Evolutionary conservation across 2,329 filamentous ascomycete genomes (phyloP).

Genomic region (Trichoderma harzianum): DNA sequence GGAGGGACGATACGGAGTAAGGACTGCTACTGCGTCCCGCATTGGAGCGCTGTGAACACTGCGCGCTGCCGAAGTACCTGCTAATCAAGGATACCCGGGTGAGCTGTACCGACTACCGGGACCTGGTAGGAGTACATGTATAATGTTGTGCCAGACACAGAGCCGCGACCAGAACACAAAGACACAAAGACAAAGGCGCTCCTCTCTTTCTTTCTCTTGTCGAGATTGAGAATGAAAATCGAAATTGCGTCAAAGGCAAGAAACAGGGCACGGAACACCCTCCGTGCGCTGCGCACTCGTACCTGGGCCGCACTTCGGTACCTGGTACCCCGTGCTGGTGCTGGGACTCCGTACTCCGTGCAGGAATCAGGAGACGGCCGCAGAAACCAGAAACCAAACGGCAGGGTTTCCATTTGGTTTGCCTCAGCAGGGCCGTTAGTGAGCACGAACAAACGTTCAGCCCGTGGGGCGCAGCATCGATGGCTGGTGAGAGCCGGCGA

Average conservation of each 20-base stretch:
- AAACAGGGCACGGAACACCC: conserved; percentile 1
- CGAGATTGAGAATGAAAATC: neutral
- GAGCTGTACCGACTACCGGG: neutral
- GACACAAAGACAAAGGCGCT: neutral
- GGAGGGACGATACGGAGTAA: conserved; percentile 2
- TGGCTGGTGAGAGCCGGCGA: conserved; percentile 12
- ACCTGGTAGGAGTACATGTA: neutral
- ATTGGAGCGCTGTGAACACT: neutral
- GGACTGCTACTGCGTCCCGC: neutral
- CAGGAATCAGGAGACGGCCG: conserved; percentile 2
- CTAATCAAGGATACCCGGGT: neutral
- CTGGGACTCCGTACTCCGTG: neutral
- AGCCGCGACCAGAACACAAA: neutral
- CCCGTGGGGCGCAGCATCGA: conserved; percentile 16
- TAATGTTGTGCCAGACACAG: neutral
- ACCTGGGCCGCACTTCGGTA: neutral
- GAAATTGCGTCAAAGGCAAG: neutral
- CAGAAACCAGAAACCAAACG: neutral
- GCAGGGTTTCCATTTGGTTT: neutral
- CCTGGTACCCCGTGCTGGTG: neutral
- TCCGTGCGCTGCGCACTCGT: conserved; percentile 4
- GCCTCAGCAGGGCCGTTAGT: neutral
- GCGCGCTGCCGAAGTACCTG: neutral
- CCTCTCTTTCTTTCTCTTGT: neutral
- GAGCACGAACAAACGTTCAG: conserved; percentile 10